Percentiles rank a stretch among this genome's conserved stretches.
Conservation (phyloP, 108 stramenopile species). For the Skeletonema costatum region DNA sequence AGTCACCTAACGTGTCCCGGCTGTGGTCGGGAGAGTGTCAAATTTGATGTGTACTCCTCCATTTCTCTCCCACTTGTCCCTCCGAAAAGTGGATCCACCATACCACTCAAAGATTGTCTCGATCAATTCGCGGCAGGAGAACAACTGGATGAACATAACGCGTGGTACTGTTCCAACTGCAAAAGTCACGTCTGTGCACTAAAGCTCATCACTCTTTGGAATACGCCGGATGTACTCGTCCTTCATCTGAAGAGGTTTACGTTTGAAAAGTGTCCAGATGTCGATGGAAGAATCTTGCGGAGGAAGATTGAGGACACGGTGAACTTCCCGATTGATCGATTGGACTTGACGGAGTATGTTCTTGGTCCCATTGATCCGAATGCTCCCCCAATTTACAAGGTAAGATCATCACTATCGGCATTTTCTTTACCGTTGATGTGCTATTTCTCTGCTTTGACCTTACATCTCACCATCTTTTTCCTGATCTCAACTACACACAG, state of each 20-base stretch:
- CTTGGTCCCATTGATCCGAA: conserved; percentile 70
- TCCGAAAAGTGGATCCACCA: conserved; percentile 45
- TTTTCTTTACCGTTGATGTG: no score
- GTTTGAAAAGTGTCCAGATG: conserved; percentile 62
- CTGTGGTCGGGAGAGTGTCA: conserved; percentile 84
- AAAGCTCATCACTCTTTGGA: conserved; percentile 85
- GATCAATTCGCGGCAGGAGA: conserved; percentile 83
- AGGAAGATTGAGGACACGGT: conserved; percentile 80
- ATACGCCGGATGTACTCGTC: conserved; percentile 79
- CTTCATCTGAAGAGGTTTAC: conserved; percentile 83
- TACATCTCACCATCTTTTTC: neutral
- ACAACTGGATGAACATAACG: conserved; percentile 83
- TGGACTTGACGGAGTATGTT: conserved; percentile 71
- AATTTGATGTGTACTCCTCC: conserved; percentile 90
- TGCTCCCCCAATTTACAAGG: conserved; percentile 83
- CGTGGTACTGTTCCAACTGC: conserved; percentile 84
- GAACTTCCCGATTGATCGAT: conserved; percentile 68
- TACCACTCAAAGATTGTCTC: conserved; percentile 70
- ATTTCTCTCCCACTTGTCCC: conserved; percentile 79
- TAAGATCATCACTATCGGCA: conserved; percentile 5
- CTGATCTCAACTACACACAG: neutral
- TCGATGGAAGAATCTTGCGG: conserved; percentile 61
- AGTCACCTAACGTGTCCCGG: conserved; percentile 87
- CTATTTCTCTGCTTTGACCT: no score
- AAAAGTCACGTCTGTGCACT: conserved; percentile 83